Percentiles rank a stretch among this genome's conserved stretches.
Conservation (phyloP, 352 stramenopile genomes). For the Sclerospora graminicola region DNA sequence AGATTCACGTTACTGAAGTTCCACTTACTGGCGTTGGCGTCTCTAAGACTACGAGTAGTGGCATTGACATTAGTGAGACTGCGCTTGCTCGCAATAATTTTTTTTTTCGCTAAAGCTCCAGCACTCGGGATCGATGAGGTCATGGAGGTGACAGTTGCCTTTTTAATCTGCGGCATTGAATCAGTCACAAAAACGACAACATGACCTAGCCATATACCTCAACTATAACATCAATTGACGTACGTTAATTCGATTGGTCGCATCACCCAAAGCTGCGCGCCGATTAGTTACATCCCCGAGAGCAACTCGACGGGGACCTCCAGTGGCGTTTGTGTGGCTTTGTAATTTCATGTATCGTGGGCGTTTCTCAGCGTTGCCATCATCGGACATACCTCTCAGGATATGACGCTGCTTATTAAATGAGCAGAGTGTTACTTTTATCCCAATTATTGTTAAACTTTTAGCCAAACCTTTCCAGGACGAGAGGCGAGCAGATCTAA, state of each 20-base stretch:
- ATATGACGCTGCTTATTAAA: conserved; percentile 20
- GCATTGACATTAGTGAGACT: conserved; percentile 23
- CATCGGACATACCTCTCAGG: conserved; percentile 35
- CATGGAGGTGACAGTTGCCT: conserved; percentile 33
- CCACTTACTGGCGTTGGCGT: conserved; percentile 12
- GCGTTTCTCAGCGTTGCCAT: conserved; percentile 46
- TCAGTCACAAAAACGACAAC: conserved; percentile 1
- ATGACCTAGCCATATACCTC: background rate
- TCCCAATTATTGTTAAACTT: too few species aligned
- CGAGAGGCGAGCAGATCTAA: conserved; percentile 24
- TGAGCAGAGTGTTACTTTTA: too few species aligned
- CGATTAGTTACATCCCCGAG: conserved; percentile 45
- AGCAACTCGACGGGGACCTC: conserved; percentile 16
- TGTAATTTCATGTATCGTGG: conserved; percentile 41
- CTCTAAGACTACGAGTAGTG: conserved; percentile 9
- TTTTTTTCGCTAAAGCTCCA: conserved; percentile 32
- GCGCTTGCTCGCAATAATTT: conserved; percentile 31
- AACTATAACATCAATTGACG: conserved; percentile 2
- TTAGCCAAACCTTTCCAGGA: conserved; percentile 32
- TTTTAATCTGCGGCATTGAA: conserved; percentile 38
- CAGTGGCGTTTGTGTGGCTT: conserved; percentile 7
- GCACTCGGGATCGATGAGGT: conserved; percentile 14
- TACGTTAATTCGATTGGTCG: conserved; percentile 70
- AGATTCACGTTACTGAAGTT: conserved; percentile 18
- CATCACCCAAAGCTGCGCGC: conserved; percentile 41